phyloP scores from a whole-genome alignment of 2,329 filamentous ascomycete species.

The Chalara sp. region DNA sequence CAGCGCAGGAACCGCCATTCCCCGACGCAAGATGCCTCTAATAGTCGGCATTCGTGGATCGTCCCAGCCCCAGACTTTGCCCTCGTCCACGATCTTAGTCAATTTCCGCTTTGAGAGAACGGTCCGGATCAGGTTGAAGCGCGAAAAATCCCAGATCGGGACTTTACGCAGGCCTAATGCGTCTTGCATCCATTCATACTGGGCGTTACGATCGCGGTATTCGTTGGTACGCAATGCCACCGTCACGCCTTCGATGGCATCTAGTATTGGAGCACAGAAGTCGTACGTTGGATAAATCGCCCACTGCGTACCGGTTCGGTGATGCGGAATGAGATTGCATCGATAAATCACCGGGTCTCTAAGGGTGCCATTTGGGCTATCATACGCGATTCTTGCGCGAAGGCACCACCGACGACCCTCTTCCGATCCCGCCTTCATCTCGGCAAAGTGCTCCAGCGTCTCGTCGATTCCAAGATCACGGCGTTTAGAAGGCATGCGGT shows the following conservation, averaged over 20 bases:
- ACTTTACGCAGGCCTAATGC: constrained; percentile 65
- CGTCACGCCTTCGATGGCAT: constrained; percentile 71
- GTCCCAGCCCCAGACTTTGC: constrained; percentile 73
- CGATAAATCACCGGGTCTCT: constrained; percentile 96
- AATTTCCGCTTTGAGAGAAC: constrained; percentile 79
- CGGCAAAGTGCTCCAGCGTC: constrained; percentile 77
- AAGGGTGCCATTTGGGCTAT: constrained; percentile 92
- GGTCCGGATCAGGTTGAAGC: constrained; percentile 74
- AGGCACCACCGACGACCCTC: constrained; percentile 85
- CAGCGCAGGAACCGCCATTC: constrained; percentile 22
- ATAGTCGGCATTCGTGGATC: constrained; percentile 79
- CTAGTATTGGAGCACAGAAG: constrained; percentile 72
- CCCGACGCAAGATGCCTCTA: constrained; percentile 62
- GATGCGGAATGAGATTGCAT: constrained; percentile 63
- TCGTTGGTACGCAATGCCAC: constrained; percentile 75
- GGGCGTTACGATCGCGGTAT: constrained; percentile 76
- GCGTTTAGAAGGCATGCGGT: constrained; percentile 74
- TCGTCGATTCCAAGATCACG: constrained; percentile 76
- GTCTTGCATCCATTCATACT: constrained; percentile 77
- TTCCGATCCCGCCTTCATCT: constrained; percentile 83
- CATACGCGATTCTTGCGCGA: constrained; percentile 85
- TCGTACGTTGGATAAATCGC: constrained; percentile 83
- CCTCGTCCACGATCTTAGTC: constrained; percentile 68
- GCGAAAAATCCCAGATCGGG: constrained; percentile 77
- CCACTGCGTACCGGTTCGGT: constrained; percentile 70